Conservation (phyloP, 2,329 filamentous ascomycete species). For the Phaeomoniella chlamydospora region DNA sequence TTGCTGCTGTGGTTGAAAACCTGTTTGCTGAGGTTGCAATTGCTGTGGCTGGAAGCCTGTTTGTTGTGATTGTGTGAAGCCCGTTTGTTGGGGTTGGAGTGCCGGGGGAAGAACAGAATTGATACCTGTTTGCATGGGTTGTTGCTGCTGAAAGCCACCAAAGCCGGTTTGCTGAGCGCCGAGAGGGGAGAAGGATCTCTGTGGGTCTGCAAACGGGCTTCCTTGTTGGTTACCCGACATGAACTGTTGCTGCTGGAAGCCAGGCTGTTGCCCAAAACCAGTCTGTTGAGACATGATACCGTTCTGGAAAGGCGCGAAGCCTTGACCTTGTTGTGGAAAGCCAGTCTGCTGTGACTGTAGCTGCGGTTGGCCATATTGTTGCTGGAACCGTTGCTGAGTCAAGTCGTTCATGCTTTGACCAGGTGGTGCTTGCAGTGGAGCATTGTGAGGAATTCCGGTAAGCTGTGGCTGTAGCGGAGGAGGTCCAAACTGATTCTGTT, state of each 20-base stretch:
- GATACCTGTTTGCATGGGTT: conserved; percentile 32
- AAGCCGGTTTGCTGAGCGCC: conserved; percentile 38
- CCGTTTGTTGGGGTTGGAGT: conserved; percentile 31
- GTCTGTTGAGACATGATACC: conserved; percentile 30
- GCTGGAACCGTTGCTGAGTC: conserved; percentile 49
- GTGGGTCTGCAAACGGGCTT: conserved; percentile 40
- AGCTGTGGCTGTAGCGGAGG: conserved; percentile 71
- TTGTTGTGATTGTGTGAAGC: conserved; percentile 35
- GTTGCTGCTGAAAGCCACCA: conserved; percentile 24
- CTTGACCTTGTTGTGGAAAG: conserved; percentile 27
- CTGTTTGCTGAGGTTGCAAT: conserved; percentile 33
- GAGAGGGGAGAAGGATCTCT: conserved; percentile 32
- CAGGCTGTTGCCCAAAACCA: conserved; percentile 29
- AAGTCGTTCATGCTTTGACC: conserved; percentile 68
- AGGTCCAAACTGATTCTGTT: conserved; percentile 57
- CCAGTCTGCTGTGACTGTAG: conserved; percentile 51
- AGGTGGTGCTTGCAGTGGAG: conserved; percentile 47
- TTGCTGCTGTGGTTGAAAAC: conserved; percentile 24
- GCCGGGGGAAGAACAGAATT: conserved; percentile 39
- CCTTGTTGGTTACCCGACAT: conserved; percentile 28
- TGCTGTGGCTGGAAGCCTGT: conserved; percentile 25
- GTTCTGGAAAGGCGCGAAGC: conserved; percentile 21
- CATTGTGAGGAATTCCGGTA: conserved; percentile 52
- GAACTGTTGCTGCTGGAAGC: conserved; percentile 35
- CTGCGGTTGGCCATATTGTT: conserved; percentile 31